These are phyloP conservation scores for Trametes versicolor DNA, from an alignment of 1,284 basidiomycete genomes.

Conservation along the genomic window DNA sequence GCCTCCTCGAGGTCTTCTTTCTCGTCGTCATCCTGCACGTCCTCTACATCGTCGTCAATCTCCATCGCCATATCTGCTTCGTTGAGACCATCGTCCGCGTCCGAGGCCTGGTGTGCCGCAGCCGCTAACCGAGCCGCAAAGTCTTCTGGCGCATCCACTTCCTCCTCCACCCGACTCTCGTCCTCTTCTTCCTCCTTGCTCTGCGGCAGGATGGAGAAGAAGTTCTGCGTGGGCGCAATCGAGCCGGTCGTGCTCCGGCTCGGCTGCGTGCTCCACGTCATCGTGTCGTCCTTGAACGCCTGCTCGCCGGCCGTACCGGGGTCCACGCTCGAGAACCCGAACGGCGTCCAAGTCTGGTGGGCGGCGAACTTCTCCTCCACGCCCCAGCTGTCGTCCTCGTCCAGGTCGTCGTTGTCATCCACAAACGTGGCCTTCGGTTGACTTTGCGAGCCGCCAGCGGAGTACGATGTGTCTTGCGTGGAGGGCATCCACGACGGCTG, in stretches of 20 bases:
- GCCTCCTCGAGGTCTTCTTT: conserved; percentile 55
- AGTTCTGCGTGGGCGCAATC: conserved; percentile 33
- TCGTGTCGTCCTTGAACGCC: conserved; percentile 57
- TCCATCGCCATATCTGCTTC: conserved; percentile 48
- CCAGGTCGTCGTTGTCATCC: conserved; percentile 41
- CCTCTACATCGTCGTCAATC: conserved; percentile 42
- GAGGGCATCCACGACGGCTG: conserved; percentile 62
- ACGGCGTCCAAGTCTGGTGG: conserved; percentile 65
- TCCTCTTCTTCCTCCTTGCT: conserved; percentile 32
- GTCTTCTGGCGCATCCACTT: conserved; percentile 14
- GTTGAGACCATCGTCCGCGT: conserved; percentile 29
- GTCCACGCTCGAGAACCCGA: conserved; percentile 47
- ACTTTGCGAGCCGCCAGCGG: conserved; percentile 49
- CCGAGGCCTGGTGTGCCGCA: conserved; percentile 24
- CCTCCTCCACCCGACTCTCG: conserved; percentile 22
- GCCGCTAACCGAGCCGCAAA: conserved; percentile 29
- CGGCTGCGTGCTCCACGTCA: conserved; percentile 76
- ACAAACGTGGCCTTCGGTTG: conserved; percentile 19
- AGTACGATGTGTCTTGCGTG: conserved; percentile 68
- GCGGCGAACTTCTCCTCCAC: conserved; percentile 68
- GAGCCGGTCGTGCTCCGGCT: conserved; percentile 42
- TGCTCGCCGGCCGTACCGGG: conserved; percentile 14
- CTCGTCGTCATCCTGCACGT: conserved; percentile 38
- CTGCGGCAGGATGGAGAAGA: conserved; percentile 28
- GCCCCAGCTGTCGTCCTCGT: conserved; percentile 80